Evolutionary conservation across 495 filamentous ascomycete genomes (phyloP), one percentile per base, ranked within the genome.

Genomic region (Aspergillus diversus): DNA sequence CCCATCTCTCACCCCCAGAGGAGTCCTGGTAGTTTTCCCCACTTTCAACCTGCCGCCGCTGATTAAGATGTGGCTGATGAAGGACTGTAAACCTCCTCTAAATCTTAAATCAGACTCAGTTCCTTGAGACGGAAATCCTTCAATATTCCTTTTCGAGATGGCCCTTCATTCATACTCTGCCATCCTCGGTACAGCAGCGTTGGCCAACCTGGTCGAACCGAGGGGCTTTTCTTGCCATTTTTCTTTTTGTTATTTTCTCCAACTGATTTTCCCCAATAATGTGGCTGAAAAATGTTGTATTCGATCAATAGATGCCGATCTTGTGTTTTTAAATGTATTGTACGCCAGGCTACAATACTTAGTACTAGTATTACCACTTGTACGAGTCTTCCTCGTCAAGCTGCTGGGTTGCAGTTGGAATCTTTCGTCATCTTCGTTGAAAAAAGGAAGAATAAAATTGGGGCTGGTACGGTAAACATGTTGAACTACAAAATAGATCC

Each of bases 201-300:
- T 27, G 21, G 21, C 21, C 21, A 27, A 27, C 21, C 21, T 27
- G 21, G 21, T 27, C 2, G 21, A 27, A 27, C 21, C 2, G 21
- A 27, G 21, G 21, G 21, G 2, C 21, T 27, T 27, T 27, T 27
- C 21, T 43, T 11, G 4, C n/a, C 39, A 43, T 11, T 43, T 13
- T 43, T 49, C 5, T 49, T 50, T 7, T 27, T 50, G 16, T 50
- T 17, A 27, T 50, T 50, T n/a, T 50, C 39, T 43, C n/a, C 47
- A 17, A 16, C 21, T 16, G 8, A 8, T 49, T 16, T 49, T 49
- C 16, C 47, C 9, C 47, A 31, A 27, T 17, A 50, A 50, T 50
- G 47, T 50, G 47, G 16, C 47, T 50, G 16, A 50, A 50, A 50
- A 50, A 50, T 50, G 21, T 50, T 11, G 21, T 21, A 21, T 17